phyloP scores from a whole-genome alignment of 805 yeast species.

The Sugiyamaella lignohabitans region DNA sequence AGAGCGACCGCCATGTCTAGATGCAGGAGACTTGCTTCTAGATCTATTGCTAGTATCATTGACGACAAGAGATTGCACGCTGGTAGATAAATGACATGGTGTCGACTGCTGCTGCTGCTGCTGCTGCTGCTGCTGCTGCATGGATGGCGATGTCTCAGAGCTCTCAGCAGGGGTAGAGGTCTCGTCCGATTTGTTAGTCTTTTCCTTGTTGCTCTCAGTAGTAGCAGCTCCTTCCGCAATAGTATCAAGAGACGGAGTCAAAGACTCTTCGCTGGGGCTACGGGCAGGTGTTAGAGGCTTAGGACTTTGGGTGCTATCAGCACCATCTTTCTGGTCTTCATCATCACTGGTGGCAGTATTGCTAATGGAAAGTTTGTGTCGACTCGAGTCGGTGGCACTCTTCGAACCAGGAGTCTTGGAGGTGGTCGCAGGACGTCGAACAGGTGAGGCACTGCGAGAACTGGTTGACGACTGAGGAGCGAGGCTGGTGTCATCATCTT shows the following conservation, averaged over 20 bases:
- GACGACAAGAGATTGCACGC: constrained; percentile 1
- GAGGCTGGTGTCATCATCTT: constrained; percentile 7
- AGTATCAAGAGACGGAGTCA: too few species aligned
- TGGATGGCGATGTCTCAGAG: not conserved
- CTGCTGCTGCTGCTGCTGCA: too few species aligned
- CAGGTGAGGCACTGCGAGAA: too few species aligned
- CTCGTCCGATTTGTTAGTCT: not conserved
- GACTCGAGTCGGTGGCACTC: too few species aligned
- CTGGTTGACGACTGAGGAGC: too few species aligned
- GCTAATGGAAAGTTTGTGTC: not conserved
- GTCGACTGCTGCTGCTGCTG: not conserved
- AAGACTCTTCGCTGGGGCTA: not conserved
- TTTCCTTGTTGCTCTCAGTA: constrained; percentile 16
- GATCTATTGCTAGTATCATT: not conserved
- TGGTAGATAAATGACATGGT: constrained; percentile 2
- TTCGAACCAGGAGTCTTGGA: not conserved
- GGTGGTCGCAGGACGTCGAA: not conserved
- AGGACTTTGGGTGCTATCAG: not conserved
- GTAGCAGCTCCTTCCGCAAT: not conserved
- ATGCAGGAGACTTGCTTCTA: not conserved
- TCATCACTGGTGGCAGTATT: not conserved
- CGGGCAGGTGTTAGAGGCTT: not conserved
- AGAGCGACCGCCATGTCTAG: not conserved
- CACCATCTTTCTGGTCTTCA: not conserved
- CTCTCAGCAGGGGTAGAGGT: not conserved